Base-by-base conservation (phyloP, 768 basidiomycete genomes). In the Boletus tomentosulus region DNA sequence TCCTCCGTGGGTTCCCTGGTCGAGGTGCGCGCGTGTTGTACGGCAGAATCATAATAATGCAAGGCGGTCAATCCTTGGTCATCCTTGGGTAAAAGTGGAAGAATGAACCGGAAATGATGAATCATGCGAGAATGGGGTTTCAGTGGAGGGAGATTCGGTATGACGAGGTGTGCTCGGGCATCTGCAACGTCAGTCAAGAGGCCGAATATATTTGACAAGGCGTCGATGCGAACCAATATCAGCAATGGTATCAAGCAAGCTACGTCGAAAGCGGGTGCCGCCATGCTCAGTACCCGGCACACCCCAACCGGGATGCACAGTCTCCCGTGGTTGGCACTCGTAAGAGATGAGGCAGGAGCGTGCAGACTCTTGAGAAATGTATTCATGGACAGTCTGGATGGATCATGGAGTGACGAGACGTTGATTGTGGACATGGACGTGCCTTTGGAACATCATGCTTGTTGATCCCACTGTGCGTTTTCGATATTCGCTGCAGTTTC, bases 121-220 rank as follows among this genome's bases (percentile, higher is more conserved):
- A 86, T 74, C 85, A 91, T 85, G 58, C 88, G 84, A 4, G 78
- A 77, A 66, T 88, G 84, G 3, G 89, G 87, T 58, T 85, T 85
- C 61, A 87, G 68, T 16, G 72, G 62, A 12, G 89, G 90, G 50
- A 87, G 81, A 35, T 81, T 79, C 28, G 89, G 89, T 56, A 92
- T 87, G 38, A 91, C 78, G 46, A 79, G 66, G 59, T 84, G 88
- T 28, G 88, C 86, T 44, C 87, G 76, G 10, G 72, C 72, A 67
- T 92, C 89, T 91, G 37, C 37, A 49, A 30, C 31, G 11, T 30
- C 41, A 24, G 46, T 63, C 51, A 59, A 53, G 53, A 45, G 15
- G 38, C 19, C 39, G 42, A 15, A 31, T 22, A 35, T 44, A 47
- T 27, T 34, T 11, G 47, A 35, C 54, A 28, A 41, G 28, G 31